Conservation (phyloP, 345 rosid genomes). For the Aethionema arabicum region DNA sequence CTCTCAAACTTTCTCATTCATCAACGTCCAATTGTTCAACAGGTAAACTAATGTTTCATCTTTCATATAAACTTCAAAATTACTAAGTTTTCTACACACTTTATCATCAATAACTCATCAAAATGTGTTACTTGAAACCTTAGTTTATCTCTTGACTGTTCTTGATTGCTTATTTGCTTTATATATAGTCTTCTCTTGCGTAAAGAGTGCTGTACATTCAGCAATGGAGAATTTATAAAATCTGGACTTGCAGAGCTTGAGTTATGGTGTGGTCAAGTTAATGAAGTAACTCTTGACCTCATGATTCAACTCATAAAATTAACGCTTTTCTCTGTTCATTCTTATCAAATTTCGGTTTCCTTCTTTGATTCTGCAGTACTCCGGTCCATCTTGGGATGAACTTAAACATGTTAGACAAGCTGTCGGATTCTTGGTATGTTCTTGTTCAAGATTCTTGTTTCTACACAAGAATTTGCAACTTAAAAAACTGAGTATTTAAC, state of each 20-base stretch:
- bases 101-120: neutral
- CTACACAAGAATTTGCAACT: neutral
- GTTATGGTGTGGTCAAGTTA: conserved; percentile 95
- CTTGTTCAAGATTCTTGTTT: neutral
- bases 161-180: neutral
- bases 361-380: conserved; percentile 54
- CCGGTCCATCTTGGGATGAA: conserved; percentile 98
- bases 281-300: conserved; percentile 60
- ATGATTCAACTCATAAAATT: neutral
- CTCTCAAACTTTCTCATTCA: conserved; percentile 90
- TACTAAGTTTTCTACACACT: neutral
- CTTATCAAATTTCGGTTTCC: neutral
- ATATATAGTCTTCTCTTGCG: conserved; percentile 81
- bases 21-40: conserved; percentile 89
- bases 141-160: conserved; percentile 5
- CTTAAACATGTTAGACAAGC: conserved; percentile 96
- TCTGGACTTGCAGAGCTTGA: conserved; percentile 97
- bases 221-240: conserved; percentile 96
- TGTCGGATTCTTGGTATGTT: conserved; percentile 93
- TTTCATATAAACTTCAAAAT: neutral
- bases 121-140: neutral
- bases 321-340: neutral
- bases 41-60: conserved; percentile 46
- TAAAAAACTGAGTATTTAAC: neutral
- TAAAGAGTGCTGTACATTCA: conserved; percentile 98